phyloP scores from a whole-genome alignment of 139 green algal species.

The Chlorella sp. region DNA sequence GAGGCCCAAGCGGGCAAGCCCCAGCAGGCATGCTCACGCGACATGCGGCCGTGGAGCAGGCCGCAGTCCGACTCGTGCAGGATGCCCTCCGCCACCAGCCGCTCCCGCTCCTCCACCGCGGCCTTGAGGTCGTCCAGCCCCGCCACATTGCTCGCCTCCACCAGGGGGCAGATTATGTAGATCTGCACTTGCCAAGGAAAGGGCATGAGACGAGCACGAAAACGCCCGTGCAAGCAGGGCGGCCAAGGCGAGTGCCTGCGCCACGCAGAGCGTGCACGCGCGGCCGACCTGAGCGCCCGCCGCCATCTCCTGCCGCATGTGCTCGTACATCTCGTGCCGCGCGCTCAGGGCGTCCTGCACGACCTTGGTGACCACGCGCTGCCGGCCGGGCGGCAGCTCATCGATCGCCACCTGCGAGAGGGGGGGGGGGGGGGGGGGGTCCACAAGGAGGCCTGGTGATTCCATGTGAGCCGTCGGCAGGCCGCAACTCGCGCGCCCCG shows the following conservation, averaged over 20 bases:
- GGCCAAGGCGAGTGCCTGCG: no score
- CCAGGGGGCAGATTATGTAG: constrained; percentile 64
- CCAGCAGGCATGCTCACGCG: not conserved
- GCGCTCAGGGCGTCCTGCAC: constrained; percentile 42
- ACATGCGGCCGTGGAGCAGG: constrained; percentile 80
- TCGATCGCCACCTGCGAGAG: constrained; percentile 53
- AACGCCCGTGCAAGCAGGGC: no score
- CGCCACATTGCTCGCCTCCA: constrained; percentile 47
- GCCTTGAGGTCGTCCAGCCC: constrained; percentile 46
- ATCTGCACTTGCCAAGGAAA: no score
- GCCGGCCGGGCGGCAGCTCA: constrained; percentile 71
- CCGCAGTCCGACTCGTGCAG: constrained; percentile 51
- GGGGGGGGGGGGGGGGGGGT: no score
- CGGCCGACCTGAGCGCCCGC: no score
- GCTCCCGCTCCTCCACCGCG: constrained; percentile 20
- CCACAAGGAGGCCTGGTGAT: not conserved
- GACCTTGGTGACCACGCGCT: constrained; percentile 52
- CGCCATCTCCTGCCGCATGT: constrained; percentile 60
- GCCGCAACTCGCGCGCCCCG: no score
- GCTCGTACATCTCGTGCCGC: constrained; percentile 43
- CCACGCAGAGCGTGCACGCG: no score
- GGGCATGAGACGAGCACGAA: no score
- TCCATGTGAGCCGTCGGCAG: no score
- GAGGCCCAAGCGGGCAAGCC: no score
- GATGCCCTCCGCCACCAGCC: constrained; percentile 40